Conservation (phyloP, 2,329 filamentous ascomycete species). For the Colletotrichum sojae region DNA sequence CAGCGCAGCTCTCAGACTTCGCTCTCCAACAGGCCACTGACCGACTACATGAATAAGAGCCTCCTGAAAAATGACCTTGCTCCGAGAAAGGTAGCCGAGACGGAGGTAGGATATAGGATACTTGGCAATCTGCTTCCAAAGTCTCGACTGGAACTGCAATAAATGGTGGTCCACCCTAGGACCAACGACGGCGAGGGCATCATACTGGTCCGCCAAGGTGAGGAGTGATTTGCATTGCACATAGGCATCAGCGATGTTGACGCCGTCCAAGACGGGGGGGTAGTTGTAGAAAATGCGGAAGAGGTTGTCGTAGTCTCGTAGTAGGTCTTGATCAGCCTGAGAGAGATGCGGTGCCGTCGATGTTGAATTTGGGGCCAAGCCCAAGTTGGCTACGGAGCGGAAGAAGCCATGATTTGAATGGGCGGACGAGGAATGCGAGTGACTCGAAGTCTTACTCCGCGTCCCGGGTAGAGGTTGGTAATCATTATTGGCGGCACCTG, state of each 20-base stretch:
- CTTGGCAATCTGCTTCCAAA: slow-evolving; percentile 98
- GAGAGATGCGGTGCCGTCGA: slow-evolving; percentile 59
- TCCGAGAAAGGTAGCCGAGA: slow-evolving; percentile 87
- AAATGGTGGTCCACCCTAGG: slow-evolving; percentile 94
- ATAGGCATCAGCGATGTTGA: slow-evolving; percentile 94
- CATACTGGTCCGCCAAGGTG: slow-evolving; percentile 92
- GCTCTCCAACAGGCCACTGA: slow-evolving; percentile 88
- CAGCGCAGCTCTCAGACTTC: slow-evolving; percentile 80
- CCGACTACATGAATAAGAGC: slow-evolving; percentile 94
- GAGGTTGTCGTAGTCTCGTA: slow-evolving; percentile 95
- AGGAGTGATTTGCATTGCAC: slow-evolving; percentile 94
- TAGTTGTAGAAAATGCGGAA: slow-evolving; percentile 98
- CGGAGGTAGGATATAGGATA: slow-evolving; percentile 95
- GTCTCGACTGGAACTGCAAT: slow-evolving; percentile 87
- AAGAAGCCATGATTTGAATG: slow-evolving; percentile 75
- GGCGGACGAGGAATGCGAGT: slow-evolving; percentile 68
- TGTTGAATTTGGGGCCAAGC: slow-evolving; percentile 64
- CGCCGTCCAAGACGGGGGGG: slow-evolving; percentile 81
- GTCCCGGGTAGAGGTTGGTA: slow-evolving; percentile 40
- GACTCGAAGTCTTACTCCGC: slow-evolving; percentile 73
- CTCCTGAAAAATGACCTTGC: slow-evolving; percentile 87
- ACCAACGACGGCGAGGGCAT: slow-evolving; percentile 88
- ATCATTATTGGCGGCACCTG: slow-evolving; percentile 41
- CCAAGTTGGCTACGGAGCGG: slow-evolving; percentile 87
- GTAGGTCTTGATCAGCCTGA: slow-evolving; percentile 78